These are phyloP conservation scores for Senna tora DNA, from an alignment of 306 rosid species.

Conservation along the genomic window DNA sequence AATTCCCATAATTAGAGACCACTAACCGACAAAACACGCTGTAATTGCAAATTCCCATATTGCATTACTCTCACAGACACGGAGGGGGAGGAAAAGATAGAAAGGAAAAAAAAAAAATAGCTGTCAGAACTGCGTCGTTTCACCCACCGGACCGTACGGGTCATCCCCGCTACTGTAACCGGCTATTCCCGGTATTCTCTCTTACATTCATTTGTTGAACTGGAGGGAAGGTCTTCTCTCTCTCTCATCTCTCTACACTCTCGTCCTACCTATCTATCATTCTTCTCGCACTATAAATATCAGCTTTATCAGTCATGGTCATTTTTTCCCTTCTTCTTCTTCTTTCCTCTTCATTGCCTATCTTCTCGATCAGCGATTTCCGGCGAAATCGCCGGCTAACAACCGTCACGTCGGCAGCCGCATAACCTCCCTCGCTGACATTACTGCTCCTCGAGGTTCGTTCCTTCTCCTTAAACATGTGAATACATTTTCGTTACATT, in stretches of 20 bases:
- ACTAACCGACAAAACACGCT: not conserved
- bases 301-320: fast-evolving
- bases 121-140: conserved; percentile 46
- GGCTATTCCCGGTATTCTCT: conserved; percentile 46
- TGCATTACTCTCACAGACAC: not conserved
- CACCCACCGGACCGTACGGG: conserved; percentile 20
- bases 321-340: conserved; percentile 41
- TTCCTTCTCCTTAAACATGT: not conserved
- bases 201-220: not conserved
- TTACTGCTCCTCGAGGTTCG: conserved; percentile 45
- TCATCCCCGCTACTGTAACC: conserved; percentile 33
- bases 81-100: not conserved
- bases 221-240: conserved; percentile 11
- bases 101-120: no score
- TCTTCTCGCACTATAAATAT: conserved; percentile 54
- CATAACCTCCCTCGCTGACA: conserved; percentile 18
- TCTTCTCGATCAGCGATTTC: conserved; percentile 26
- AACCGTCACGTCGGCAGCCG: conserved; percentile 41
- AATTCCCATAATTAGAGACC: not conserved
- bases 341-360: not conserved
- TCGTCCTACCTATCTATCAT: conserved; percentile 1
- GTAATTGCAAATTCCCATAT: not conserved
- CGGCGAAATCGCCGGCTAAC: conserved; percentile 56
- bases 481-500: not conserved
- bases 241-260: conserved; percentile 17